Evolutionary conservation across 208 protist genomes (phyloP).

Genomic region (Wallacemonas collosoma): DNA sequence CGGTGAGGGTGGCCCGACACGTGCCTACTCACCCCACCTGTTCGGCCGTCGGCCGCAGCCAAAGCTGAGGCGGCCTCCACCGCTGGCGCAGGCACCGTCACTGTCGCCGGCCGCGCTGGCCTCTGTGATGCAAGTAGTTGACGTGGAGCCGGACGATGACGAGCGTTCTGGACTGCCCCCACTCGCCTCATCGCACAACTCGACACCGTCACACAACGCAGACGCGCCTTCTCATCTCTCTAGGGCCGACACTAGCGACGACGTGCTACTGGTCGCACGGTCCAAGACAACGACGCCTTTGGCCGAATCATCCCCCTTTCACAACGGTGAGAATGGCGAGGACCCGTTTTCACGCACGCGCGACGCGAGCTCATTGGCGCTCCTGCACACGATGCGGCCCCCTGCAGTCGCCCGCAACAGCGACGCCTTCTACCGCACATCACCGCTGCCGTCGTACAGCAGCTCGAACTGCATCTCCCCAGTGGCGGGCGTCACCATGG

Average conservation of each 20-base stretch:
- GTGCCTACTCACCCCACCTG: background rate
- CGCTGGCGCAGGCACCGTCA: conserved; percentile 9
- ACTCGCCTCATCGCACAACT: background rate
- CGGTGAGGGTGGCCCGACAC: background rate
- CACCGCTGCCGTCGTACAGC: conserved; percentile 1
- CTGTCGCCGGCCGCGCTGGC: conserved; percentile 8
- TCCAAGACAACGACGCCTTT: conserved; percentile 2
- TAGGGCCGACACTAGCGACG: background rate
- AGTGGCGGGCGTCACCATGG: conserved; percentile 16
- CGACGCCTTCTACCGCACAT: background rate
- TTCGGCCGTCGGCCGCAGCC: conserved; percentile 10
- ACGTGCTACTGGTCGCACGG: background rate
- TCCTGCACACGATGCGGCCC: background rate
- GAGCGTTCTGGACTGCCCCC: background rate
- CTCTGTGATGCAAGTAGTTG: background rate
- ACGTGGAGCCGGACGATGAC: background rate
- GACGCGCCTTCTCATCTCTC: background rate
- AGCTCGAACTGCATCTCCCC: conserved; percentile 3
- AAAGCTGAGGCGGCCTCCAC: conserved; percentile 6
- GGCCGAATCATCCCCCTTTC: background rate
- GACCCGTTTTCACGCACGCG: background rate
- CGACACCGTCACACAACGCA: background rate
- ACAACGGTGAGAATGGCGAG: background rate
- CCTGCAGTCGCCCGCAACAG: background rate
- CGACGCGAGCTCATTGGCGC: background rate